Evolutionary conservation across 805 yeast species (phyloP).

Genomic region (Zygosaccharomyces bisporus): DNA sequence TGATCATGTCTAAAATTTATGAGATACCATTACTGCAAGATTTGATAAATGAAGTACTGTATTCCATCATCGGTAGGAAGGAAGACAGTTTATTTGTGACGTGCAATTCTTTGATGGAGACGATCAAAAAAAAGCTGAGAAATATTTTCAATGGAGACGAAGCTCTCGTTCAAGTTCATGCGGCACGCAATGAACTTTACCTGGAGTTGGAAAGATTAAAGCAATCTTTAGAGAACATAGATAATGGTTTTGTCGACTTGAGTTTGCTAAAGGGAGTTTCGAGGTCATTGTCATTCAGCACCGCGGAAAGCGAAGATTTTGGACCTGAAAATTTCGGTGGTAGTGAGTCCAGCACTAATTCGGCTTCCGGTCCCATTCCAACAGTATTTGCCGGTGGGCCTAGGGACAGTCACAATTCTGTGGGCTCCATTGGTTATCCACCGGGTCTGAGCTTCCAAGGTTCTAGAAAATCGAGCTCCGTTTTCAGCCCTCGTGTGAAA

Average conservation of each 20-base stretch:
- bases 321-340: slow-evolving; percentile 11
- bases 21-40: slow-evolving; percentile 69
- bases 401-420: slow-evolving; percentile 26
- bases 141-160: slow-evolving; percentile 27
- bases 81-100: slow-evolving; percentile 45
- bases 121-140: slow-evolving; percentile 25
- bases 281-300: slow-evolving; percentile 30
- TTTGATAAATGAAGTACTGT: slow-evolving; percentile 62
- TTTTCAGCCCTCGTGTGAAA: slow-evolving; percentile 14
- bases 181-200: slow-evolving; percentile 30
- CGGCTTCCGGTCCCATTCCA: slow-evolving; percentile 13
- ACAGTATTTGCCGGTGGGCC: slow-evolving; percentile 28
- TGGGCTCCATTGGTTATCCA: slow-evolving; percentile 22
- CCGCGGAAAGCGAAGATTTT: slow-evolving; percentile 27
- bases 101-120: slow-evolving; percentile 26
- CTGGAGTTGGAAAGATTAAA: slow-evolving; percentile 48
- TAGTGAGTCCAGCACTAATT: slow-evolving; percentile 2
- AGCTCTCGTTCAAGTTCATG: slow-evolving; percentile 21
- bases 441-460: slow-evolving; percentile 10
- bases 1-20: slow-evolving; percentile 59
- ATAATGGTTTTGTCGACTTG: slow-evolving; percentile 62
- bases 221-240: slow-evolving; percentile 53
- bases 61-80: slow-evolving; percentile 64
- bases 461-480: slow-evolving; percentile 12
- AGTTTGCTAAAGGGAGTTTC: slow-evolving; percentile 48